These are phyloP conservation scores for Reutealis trisperma DNA, from an alignment of 345 rosid species.

Conservation along the genomic window DNA sequence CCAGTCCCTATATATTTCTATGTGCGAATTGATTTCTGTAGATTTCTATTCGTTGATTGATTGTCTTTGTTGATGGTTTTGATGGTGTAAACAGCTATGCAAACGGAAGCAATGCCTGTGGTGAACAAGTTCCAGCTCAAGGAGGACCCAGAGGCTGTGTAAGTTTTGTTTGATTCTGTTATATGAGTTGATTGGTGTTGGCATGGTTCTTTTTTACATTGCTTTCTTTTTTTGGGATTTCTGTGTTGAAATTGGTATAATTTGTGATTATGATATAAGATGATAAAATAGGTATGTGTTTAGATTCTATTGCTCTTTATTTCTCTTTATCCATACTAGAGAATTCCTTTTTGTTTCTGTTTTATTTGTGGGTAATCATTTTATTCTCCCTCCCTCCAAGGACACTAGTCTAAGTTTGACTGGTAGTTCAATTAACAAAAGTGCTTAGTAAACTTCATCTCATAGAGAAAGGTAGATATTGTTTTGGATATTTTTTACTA, in stretches of 20 bases:
- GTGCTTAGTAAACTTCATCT: neutral
- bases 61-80: neutral
- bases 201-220: neutral
- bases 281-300: neutral
- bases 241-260: neutral
- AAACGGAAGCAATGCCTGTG: constrained; percentile 81
- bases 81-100: constrained; percentile 62
- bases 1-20: neutral
- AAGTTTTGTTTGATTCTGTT: constrained; percentile 22
- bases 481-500: neutral
- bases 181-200: neutral
- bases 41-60: neutral
- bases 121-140: constrained; percentile 62
- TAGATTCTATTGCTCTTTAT: neutral
- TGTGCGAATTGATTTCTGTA: neutral
- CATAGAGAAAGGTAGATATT: neutral
- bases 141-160: constrained; percentile 58
- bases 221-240: neutral
- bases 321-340: neutral
- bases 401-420: neutral
- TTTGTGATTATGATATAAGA: neutral
- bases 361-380: neutral
- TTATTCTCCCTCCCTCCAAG: neutral
- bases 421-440: neutral
- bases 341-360: neutral